Evolutionary conservation across 805 yeast species (phyloP).

Genomic region (Hanseniaspora jakobsenii): DNA sequence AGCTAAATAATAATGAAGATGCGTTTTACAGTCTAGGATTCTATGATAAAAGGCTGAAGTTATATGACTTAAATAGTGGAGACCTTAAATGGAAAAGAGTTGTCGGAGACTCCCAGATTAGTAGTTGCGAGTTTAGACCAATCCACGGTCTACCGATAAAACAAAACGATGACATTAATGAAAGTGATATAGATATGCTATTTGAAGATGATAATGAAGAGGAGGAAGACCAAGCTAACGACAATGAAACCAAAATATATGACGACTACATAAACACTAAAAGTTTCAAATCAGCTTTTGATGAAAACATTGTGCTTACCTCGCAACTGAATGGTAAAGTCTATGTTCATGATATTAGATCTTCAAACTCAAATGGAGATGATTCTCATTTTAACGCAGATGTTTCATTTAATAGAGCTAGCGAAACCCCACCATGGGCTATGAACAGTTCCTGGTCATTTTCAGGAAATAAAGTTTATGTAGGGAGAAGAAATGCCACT

Average conservation of each 20-base stretch:
- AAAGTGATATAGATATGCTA: slow-evolving; percentile 37
- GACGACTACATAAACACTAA: slow-evolving; percentile 17
- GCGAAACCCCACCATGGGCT: slow-evolving; percentile 86
- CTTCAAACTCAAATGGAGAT: slow-evolving; percentile 20
- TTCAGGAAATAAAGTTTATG: slow-evolving; percentile 66
- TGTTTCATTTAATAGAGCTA: slow-evolving; percentile 41
- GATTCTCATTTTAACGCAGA: too few relatives aligned
- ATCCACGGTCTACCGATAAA: slow-evolving; percentile 31
- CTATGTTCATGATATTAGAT: slow-evolving; percentile 71
- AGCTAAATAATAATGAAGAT: slow-evolving; percentile 49
- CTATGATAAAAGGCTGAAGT: slow-evolving; percentile 73
- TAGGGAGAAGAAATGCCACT: slow-evolving; percentile 79
- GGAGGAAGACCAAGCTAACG: slow-evolving; percentile 27
- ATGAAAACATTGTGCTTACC: slow-evolving; percentile 52
- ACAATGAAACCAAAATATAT: slow-evolving; percentile 1
- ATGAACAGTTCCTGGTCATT: slow-evolving; percentile 78
- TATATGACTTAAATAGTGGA: slow-evolving; percentile 84
- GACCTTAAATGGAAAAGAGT: slow-evolving; percentile 35
- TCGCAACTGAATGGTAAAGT: slow-evolving; percentile 75
- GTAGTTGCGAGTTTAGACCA: slow-evolving; percentile 64
- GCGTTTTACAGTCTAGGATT: slow-evolving; percentile 59
- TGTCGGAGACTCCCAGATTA: slow-evolving; percentile 65
- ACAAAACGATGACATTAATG: slow-evolving; percentile 17
- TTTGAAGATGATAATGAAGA: slow-evolving; percentile 52
- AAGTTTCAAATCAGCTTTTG: slow-evolving; percentile 25